Conservation (phyloP, 2,329 filamentous ascomycete species). For the Polytolypa hystricis region DNA sequence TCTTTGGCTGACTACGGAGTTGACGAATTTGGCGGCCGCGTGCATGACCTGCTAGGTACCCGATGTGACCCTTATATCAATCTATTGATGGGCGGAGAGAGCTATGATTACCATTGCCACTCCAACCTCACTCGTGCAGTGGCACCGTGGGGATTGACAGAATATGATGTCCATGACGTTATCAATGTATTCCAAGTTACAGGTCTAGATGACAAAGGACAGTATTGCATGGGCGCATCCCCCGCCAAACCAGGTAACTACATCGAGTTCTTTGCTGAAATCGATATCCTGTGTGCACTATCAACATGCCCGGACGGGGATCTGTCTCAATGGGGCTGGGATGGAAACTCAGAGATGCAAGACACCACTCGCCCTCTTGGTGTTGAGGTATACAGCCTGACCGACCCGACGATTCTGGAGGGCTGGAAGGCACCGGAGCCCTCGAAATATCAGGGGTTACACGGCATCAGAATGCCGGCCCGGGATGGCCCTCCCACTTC, state of each 20-base stretch:
- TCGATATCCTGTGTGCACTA: conserved; percentile 57
- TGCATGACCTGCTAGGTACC: conserved; percentile 73
- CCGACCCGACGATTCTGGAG: conserved; percentile 42
- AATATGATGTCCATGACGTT: conserved; percentile 72
- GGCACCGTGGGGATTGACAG: conserved; percentile 54
- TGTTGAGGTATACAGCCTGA: conserved; percentile 59
- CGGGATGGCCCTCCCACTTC: no score
- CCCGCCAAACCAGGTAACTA: conserved; percentile 39
- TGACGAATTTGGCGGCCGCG: conserved; percentile 52
- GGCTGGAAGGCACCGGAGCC: conserved; percentile 53
- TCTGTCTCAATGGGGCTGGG: conserved; percentile 71
- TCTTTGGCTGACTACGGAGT: conserved; percentile 49
- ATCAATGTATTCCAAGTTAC: conserved; percentile 82
- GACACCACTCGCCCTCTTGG: conserved; percentile 63
- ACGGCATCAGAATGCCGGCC: conserved; percentile 49
- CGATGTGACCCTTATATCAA: conserved; percentile 80
- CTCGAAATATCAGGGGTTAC: conserved; percentile 53
- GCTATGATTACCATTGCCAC: conserved; percentile 75
- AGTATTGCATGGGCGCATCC: conserved; percentile 59
- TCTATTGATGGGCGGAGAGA: conserved; percentile 55
- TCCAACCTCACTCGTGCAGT: conserved; percentile 69
- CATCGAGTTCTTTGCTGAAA: conserved; percentile 71
- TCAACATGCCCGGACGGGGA: conserved; percentile 71
- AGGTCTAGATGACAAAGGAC: conserved; percentile 57
- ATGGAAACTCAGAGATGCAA: conserved; percentile 48